These are phyloP conservation scores for Cercospora zeina DNA, from an alignment of 2,329 filamentous ascomycete genomes.

Conservation along the genomic window DNA sequence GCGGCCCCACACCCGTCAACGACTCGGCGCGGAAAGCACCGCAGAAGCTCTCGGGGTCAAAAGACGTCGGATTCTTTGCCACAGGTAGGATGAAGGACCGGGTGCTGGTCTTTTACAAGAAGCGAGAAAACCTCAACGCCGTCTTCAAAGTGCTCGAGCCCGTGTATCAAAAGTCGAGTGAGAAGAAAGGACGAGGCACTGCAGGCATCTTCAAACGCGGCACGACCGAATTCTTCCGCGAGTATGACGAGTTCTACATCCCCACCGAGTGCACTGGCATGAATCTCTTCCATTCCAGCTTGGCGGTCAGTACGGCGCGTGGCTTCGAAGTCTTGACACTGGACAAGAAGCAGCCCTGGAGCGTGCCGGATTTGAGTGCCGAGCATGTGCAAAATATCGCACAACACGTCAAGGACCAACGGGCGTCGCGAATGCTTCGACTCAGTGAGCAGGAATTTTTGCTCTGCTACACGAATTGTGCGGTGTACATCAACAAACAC, in stretches of 20 bases:
- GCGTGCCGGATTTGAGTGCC: slow-evolving; percentile 80
- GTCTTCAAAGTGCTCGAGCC: slow-evolving; percentile 96
- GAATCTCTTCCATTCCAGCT: slow-evolving; percentile 92
- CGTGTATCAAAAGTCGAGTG: slow-evolving; percentile 86
- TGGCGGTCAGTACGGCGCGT: slow-evolving; percentile 85
- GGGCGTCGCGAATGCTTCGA: slow-evolving; percentile 93
- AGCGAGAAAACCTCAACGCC: slow-evolving; percentile 80
- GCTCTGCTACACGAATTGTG: slow-evolving; percentile 91
- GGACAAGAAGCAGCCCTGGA: slow-evolving; percentile 95
- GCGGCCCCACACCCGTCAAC: slow-evolving; percentile 43
- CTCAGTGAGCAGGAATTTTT: slow-evolving; percentile 87
- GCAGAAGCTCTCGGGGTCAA: slow-evolving; percentile 79
- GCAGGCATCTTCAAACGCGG: slow-evolving; percentile 70
- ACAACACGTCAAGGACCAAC: slow-evolving; percentile 75
- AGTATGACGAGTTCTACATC: slow-evolving; percentile 98
- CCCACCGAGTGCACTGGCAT: slow-evolving; percentile 92
- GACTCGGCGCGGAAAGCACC: slow-evolving; percentile 83
- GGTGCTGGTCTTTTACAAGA: slow-evolving; percentile 94
- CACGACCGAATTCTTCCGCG: slow-evolving; percentile 90
- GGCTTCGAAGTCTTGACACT: slow-evolving; percentile 95
- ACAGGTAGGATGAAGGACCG: slow-evolving; percentile 97
- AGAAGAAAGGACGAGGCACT: slow-evolving; percentile 63
- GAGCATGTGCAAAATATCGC: slow-evolving; percentile 83
- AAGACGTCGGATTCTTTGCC: slow-evolving; percentile 95
- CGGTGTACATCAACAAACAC: slow-evolving; percentile 97